Evolutionary conservation across 441 rosid species (phyloP), one percentile per base, ranked within the genome.

Genomic region (Sinapis alba): DNA sequence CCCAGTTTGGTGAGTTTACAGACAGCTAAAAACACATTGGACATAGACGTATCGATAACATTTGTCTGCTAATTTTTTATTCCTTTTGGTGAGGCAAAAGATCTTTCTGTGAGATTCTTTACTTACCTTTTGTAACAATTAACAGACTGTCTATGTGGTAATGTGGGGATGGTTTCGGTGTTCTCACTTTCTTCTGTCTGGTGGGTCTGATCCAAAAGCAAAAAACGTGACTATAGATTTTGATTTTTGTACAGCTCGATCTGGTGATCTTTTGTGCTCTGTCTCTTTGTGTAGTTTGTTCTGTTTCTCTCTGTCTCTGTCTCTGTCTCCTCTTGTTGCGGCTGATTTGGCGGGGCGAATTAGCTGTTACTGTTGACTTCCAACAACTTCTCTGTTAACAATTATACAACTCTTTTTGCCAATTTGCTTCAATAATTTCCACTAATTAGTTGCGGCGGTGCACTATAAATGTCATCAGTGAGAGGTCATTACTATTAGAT

Each of bases 321-420:
- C 32, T 62, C 60, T 65, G 13, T 38, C 56, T 50, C 78, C 75
- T 63, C 73, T 43, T 45, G 69, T 53, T 69, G 60, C 70, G 77
- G 81, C 81, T 61, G 77, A 72, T 36, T 72, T 61, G 58, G 69
- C 59, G 69, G 73, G 56, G 16, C 27, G 58, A 53, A 41, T 19
- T 60, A 72, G 81, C 74, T 78, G 77, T 72, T 66, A 41, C 65
- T 0, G 65, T 53, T 78, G 81, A 78, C 77, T 53, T 28, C 64
- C 18, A 71, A 65, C 76, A 0, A 64, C 62, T 69, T 21, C 19
- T 28, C 2, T 56, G 11, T 50, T 50, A 16, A 8, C 56, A 50
- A 30, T 60, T 9, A 19, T 20, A 65, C 69, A 53, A n/a, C 53
- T 34, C 47, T 60, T 74, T 34, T 75, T 51, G 23, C 71, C 12